Evolutionary conservation across 306 rosid genomes (phyloP).

Genomic region (Parietaria judaica): DNA sequence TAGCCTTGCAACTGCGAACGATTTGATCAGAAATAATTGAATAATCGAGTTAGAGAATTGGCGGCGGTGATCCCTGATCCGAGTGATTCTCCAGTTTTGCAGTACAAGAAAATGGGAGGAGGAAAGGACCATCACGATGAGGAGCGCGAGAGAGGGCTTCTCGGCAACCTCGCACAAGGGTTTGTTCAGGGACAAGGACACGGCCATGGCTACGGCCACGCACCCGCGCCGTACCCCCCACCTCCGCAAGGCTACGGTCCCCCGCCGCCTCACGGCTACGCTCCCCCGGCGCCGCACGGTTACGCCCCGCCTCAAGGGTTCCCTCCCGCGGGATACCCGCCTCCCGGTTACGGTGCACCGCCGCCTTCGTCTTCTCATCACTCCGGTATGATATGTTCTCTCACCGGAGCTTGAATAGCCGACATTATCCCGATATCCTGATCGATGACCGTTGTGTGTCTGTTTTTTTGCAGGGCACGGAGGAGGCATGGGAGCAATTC

Average conservation of each 20-base stretch:
- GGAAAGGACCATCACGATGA: constrained; percentile 49
- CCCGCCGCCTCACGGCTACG: constrained; percentile 18
- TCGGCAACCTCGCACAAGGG: constrained; percentile 26
- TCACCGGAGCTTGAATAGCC: too few relatives aligned
- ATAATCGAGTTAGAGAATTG: not conserved
- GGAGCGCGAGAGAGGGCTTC: constrained; percentile 60
- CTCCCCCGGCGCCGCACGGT: constrained; percentile 10
- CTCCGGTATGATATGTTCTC: not conserved
- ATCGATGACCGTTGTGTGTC: not conserved
- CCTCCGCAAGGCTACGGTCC: constrained; percentile 16
- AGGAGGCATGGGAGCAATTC: constrained; percentile 30
- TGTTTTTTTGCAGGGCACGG: constrained; percentile 40
- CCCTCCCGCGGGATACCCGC: constrained; percentile 46
- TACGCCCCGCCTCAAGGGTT: constrained; percentile 21
- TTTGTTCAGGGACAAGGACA: not conserved
- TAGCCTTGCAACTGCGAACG: too few relatives aligned
- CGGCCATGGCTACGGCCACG: constrained; percentile 28
- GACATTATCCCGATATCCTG: too few relatives aligned
- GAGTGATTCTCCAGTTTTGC: too few relatives aligned
- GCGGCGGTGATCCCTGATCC: too few relatives aligned
- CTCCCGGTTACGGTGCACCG: constrained; percentile 36
- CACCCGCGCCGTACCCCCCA: constrained; percentile 4
- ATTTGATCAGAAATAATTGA: too few relatives aligned
- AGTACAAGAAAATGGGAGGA: constrained; percentile 53
- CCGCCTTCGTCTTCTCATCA: constrained; percentile 14